Base-by-base conservation (phyloP, 805 yeast species). In the Diddensiella transvaalensis region DNA sequence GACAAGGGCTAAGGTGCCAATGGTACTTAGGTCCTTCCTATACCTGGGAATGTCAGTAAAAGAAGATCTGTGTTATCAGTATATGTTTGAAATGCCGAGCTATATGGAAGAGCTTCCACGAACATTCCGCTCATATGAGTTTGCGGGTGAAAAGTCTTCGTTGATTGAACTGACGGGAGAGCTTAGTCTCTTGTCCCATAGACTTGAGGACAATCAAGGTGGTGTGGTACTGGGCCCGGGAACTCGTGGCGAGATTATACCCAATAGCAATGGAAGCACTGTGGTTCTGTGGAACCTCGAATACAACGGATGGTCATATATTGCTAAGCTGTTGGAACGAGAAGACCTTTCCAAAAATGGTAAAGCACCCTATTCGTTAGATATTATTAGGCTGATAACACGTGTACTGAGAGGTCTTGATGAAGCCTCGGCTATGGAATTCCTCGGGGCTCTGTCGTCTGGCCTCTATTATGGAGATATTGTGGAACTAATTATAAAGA, bases 281-380 rank as follows among this genome's bases (percentile, higher is more conserved):
- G 59, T 66, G 6, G 85, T 85, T 2, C 75, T 87, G 19, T 89
- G 93, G 68, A 68, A 83, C 22, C 79, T 84, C 61, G 74, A 75
- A 2, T 88, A 82, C 62, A 86, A 82, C 60, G 97, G 97, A 1
- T 89, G 97, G 96, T 77, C 95, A 0, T 66, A 85, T 22, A 58
- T 91, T 15, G 97, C 97, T 1, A 75, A 95, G 58, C 68, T 86
- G 0, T 64, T 90, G 26, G 89, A 85, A 55, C 84, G 84, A 54
- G 65, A 83, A 6, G 57, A 56, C 71, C 61, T 42, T 51, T 51
- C 17, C 22, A 41, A 42, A 37, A 74, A 70, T 44, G 68, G 71
- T 1, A 57, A 76, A 2, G 65, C 79, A 6, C 32, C 32, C 32
- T 26, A 8, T 26, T 8, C 32, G 32, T 58, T 73, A 3, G 76